These are phyloP conservation scores for Triticum turgidum DNA, from an alignment of 176 grass and related monocot species.

Conservation along the genomic window DNA sequence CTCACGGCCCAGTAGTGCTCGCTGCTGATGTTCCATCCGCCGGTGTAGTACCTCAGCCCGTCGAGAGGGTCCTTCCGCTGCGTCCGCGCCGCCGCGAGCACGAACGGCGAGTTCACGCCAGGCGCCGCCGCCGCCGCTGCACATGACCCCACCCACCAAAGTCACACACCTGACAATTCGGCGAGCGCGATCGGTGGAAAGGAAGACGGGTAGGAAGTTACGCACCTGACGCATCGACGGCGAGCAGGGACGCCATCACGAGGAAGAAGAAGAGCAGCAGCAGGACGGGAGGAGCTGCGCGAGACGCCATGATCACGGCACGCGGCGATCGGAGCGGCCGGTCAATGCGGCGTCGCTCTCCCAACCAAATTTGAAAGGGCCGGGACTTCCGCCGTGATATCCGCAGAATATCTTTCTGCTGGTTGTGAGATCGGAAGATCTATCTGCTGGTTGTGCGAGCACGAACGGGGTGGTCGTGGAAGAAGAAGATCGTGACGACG, in stretches of 20 bases:
- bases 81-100: constrained; percentile 69
- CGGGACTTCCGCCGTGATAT: background rate
- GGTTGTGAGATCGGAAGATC: too few species aligned
- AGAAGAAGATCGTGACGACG: background rate
- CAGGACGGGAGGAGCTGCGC: background rate
- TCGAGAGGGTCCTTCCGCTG: constrained; percentile 74
- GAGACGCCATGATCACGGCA: constrained; percentile 1
- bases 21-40: constrained; percentile 91
- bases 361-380: background rate
- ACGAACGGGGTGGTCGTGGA: background rate
- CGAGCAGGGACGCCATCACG: background rate
- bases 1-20: constrained; percentile 82
- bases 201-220: background rate
- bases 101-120: constrained; percentile 44
- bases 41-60: constrained; percentile 58
- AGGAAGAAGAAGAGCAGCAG: background rate
- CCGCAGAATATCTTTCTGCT: background rate
- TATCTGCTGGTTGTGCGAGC: background rate
- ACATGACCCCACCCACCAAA: background rate
- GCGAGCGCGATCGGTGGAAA: background rate
- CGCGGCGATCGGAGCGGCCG: background rate
- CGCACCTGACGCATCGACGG: constrained; percentile 10
- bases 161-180: background rate
- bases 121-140: background rate
- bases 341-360: constrained; percentile 23